These are phyloP conservation scores for Leucocoprinus leucothites DNA, from an alignment of 768 basidiomycete genomes.

Conservation along the genomic window DNA sequence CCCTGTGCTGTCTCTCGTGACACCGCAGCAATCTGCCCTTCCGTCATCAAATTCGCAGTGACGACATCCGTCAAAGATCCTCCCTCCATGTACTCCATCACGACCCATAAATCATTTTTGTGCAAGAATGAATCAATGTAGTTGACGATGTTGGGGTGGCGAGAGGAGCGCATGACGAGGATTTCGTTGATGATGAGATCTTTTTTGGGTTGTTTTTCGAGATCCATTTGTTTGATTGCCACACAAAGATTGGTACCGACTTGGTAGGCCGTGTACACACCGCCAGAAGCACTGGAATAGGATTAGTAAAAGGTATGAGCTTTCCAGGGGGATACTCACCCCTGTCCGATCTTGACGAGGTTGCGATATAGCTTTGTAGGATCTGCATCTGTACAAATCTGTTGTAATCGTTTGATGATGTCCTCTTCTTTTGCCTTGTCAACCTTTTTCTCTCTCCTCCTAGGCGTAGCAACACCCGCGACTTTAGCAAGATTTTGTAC, in stretches of 20 bases:
- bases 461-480: constrained; percentile 74
- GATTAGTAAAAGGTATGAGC: constrained; percentile 8
- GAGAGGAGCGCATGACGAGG: constrained; percentile 97
- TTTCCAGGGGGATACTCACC: constrained; percentile 74
- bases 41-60: constrained; percentile 92
- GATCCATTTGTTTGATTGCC: constrained; percentile 98
- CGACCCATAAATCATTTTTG: constrained; percentile 90
- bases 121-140: constrained; percentile 91
- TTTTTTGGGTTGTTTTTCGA: constrained; percentile 92
- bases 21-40: constrained; percentile 93
- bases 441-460: constrained; percentile 84
- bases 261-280: constrained; percentile 96
- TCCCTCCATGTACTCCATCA: constrained; percentile 99
- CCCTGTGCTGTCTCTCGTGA: constrained; percentile 97
- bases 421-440: constrained; percentile 83
- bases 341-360: constrained; percentile 98
- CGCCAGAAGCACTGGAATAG: constrained; percentile 81
- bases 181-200: constrained; percentile 98
- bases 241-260: constrained; percentile 82
- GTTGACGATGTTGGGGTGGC: constrained; percentile 97
- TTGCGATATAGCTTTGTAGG: constrained; percentile 93
- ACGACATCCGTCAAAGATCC: constrained; percentile 97
- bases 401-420: constrained; percentile 85
- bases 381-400: constrained; percentile 97
- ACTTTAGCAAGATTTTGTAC: constrained; percentile 65